phyloP scores from a whole-genome alignment of 148 eudicot species.

The Rhododendron williamsianum region DNA sequence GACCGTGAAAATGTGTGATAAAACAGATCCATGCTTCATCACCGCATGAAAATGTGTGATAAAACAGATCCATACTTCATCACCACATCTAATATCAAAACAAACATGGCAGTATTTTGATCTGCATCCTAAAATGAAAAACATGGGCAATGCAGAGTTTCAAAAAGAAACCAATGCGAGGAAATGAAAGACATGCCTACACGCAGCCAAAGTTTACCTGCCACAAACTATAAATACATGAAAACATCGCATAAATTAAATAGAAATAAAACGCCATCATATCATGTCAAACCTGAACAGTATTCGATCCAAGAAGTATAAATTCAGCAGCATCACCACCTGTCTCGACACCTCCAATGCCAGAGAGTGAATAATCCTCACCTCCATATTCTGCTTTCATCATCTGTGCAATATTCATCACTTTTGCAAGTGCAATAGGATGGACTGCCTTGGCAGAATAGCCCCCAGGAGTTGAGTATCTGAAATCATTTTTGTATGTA shows the following conservation, averaged over 20 bases:
- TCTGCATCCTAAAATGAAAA: background rate
- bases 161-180: background rate
- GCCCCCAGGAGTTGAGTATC: constrained; percentile 98
- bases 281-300: constrained; percentile 74
- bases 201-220: background rate
- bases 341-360: constrained; percentile 95
- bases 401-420: constrained; percentile 95
- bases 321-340: constrained; percentile 98
- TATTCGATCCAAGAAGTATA: constrained; percentile 90
- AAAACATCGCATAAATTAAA: constrained; percentile 2
- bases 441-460: constrained; percentile 92
- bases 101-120: background rate
- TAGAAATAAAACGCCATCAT: background rate
- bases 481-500: constrained; percentile 16
- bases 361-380: constrained; percentile 77
- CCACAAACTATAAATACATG: background rate
- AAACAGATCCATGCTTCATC: background rate
- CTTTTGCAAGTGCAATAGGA: constrained; percentile 99
- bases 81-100: background rate
- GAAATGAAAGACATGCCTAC: background rate
- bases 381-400: constrained; percentile 75
- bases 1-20: background rate
- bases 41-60: background rate
- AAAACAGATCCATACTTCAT: background rate
- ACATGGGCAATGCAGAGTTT: background rate